Percentiles rank a stretch among this genome's conserved stretches.
phyloP scores from a whole-genome alignment of 129 eudicot species.

The Flaveria bidentis region DNA sequence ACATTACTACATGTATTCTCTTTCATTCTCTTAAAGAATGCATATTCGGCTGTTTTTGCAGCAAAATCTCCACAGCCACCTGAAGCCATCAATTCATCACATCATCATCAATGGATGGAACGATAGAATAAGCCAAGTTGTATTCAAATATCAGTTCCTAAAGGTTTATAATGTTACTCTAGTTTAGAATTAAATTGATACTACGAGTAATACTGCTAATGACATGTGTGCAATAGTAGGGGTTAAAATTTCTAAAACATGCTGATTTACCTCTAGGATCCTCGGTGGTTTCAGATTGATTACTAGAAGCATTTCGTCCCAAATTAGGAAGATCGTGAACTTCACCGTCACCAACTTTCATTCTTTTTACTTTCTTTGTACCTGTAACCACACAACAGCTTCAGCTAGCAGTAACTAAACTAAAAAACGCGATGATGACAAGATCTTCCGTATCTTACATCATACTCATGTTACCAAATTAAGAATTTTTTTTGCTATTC shows the following conservation, averaged over 20 bases:
- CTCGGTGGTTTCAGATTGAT: slow-evolving; percentile 28
- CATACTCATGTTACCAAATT: slow-evolving; percentile 9
- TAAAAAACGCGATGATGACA: background rate
- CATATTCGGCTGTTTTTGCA: slow-evolving; percentile 78
- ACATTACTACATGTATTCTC: slow-evolving; percentile 24
- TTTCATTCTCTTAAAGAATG: slow-evolving; percentile 67
- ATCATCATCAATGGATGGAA: slow-evolving; percentile 15
- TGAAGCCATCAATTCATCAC: background rate
- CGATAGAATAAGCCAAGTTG: background rate
- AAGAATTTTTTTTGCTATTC: background rate
- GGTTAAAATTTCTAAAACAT: background rate
- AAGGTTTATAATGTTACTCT: background rate
- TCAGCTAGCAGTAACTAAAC: background rate
- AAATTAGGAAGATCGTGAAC: slow-evolving; percentile 24
- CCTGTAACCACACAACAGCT: slow-evolving; percentile 39
- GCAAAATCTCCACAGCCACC: slow-evolving; percentile 45
- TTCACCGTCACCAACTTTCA: slow-evolving; percentile 34
- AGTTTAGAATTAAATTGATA: slow-evolving; percentile 2
- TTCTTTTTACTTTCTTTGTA: slow-evolving; percentile 41
- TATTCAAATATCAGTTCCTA: slow-evolving; percentile 9
- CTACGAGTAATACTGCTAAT: background rate
- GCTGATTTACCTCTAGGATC: slow-evolving; percentile 36
- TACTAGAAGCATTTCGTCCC: slow-evolving; percentile 33
- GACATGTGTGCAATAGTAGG: background rate
- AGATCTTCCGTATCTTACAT: slow-evolving; percentile 13